phyloP scores from a whole-genome alignment of 768 basidiomycete genomes.

The Tylopilus felleus region DNA sequence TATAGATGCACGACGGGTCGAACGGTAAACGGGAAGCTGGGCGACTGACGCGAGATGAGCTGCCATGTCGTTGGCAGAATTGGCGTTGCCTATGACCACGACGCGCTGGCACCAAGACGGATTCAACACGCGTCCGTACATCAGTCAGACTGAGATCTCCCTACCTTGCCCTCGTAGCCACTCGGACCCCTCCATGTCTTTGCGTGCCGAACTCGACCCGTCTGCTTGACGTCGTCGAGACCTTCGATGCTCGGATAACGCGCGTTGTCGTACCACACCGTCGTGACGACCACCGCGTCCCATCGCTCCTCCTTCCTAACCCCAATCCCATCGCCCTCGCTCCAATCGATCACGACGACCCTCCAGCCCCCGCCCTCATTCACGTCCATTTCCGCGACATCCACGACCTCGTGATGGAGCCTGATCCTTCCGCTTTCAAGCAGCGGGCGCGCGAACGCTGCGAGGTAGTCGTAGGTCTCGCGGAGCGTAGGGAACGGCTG shows the following conservation, averaged over 20 bases:
- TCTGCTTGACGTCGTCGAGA: conserved; percentile 34
- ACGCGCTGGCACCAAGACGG: conserved; percentile 33
- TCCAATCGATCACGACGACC: conserved; percentile 39
- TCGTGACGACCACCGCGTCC: conserved; percentile 49
- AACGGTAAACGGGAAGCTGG: conserved; percentile 43
- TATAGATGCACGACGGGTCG: conserved; percentile 41
- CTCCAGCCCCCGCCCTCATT: conserved; percentile 36
- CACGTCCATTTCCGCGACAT: conserved; percentile 35
- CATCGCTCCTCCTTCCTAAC: conserved; percentile 36
- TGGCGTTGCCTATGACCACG: conserved; percentile 49
- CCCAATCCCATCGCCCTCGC: conserved; percentile 14
- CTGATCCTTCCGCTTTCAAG: conserved; percentile 34
- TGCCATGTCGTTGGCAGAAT: conserved; percentile 52
- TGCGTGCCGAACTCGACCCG: conserved; percentile 41
- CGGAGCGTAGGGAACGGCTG: conserved; percentile 31
- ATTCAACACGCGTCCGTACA: neutral
- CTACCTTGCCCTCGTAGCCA: conserved; percentile 27
- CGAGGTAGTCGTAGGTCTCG: conserved; percentile 30
- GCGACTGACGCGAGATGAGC: conserved; percentile 41
- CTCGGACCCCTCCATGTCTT: conserved; percentile 40
- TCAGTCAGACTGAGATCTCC: neutral
- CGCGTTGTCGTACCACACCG: conserved; percentile 44
- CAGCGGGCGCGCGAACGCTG: conserved; percentile 24
- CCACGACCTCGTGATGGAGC: conserved; percentile 39
- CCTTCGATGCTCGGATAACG: conserved; percentile 45